Evolutionary conservation across 192 early-diverging fungal genomes (phyloP), one percentile per base, ranked within the genome.

Genomic region (Backusella sp.): DNA sequence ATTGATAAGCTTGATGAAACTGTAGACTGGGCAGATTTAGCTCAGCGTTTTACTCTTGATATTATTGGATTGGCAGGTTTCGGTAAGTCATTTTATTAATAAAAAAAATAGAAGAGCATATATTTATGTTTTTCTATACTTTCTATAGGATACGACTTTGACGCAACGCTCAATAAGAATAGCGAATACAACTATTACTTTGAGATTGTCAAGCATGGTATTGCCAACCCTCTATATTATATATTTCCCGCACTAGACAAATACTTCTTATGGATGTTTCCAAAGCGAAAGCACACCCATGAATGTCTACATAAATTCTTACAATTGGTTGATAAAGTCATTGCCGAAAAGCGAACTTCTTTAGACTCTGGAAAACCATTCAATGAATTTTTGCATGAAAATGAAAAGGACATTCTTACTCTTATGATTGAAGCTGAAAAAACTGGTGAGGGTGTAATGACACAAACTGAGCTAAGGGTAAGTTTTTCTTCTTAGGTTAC

Each of bases 391-490:
- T 28, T 62, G 21, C 74, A 67, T 19, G 80, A 77, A 30, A 35
- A 17, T 68, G 80, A 79, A 34, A 77, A 74, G 34, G 80, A 81
- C 71, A 53, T 81, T 12, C 42, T 81, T 14, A 81, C 77, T 14
- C 30, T 81, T 0, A 78, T 78, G 76, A n/a, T 81, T 34, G 80
- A 81, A 62, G 73, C 77, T 17, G 69, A 39, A 17, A 9, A 46
- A 30, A 23, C 17, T 23, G 70, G 70, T 0, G 28, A 44, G 23
- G 70, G 70, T 28, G 26, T 23, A 9, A 30, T 72, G 26, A 30
- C 70, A 6, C 12, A 72, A 14, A 30, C n/a, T 1, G 41, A 72
- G 21, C 19, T 68, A 68, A 68, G 30, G 3, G 66, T 68, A 37
- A 1, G 30, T 2, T 3, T n/a, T 1, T 17, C 5, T 17, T 68